Percentiles rank a stretch among this genome's conserved stretches.
These are phyloP conservation scores for Sphaerulina musiva DNA, from an alignment of 2,329 filamentous ascomycete species.

Conservation along the genomic window DNA sequence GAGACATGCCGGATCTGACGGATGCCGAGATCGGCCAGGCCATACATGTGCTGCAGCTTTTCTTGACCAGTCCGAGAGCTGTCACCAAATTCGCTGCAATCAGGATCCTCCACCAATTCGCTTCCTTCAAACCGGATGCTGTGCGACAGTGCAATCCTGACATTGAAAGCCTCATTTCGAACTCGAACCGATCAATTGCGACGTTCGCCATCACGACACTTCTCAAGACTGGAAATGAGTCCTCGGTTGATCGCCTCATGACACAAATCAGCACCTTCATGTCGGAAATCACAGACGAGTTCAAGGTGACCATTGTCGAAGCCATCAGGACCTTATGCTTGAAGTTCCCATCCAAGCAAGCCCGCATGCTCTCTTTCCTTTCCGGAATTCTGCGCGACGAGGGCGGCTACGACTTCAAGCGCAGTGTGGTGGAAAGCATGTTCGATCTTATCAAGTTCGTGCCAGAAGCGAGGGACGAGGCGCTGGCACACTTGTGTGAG, in stretches of 20 bases:
- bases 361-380: slow-evolving; percentile 93
- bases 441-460: slow-evolving; percentile 99
- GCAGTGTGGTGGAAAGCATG: slow-evolving; percentile 96
- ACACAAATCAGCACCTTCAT: slow-evolving; percentile 98
- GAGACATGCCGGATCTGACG: slow-evolving; percentile 85
- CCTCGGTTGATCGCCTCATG: slow-evolving; percentile 93
- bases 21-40: slow-evolving; percentile 87
- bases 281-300: slow-evolving; percentile 98
- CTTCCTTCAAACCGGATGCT: slow-evolving; percentile 88
- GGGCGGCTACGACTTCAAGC: slow-evolving; percentile 97
- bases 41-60: slow-evolving; percentile 90
- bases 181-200: slow-evolving; percentile 93
- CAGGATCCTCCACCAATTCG: slow-evolving; percentile 91
- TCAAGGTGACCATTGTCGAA: slow-evolving; percentile 99
- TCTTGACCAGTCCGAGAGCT: slow-evolving; percentile 88
- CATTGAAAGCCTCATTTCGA: slow-evolving; percentile 93
- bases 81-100: slow-evolving; percentile 98
- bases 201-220: slow-evolving; percentile 98
- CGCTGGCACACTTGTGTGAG: slow-evolving; percentile 90
- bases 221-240: slow-evolving; percentile 96
- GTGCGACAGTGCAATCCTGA: slow-evolving; percentile 94
- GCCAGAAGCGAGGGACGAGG: slow-evolving; percentile 73
- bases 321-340: slow-evolving; percentile 92
- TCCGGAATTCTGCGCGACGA: slow-evolving; percentile 95
- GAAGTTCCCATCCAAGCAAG: slow-evolving; percentile 97